Percentiles rank a stretch among this genome's conserved stretches.
Evolutionary conservation across 2,329 filamentous ascomycete species (phyloP).

Genomic region (Pseudogymnoascus sp.): DNA sequence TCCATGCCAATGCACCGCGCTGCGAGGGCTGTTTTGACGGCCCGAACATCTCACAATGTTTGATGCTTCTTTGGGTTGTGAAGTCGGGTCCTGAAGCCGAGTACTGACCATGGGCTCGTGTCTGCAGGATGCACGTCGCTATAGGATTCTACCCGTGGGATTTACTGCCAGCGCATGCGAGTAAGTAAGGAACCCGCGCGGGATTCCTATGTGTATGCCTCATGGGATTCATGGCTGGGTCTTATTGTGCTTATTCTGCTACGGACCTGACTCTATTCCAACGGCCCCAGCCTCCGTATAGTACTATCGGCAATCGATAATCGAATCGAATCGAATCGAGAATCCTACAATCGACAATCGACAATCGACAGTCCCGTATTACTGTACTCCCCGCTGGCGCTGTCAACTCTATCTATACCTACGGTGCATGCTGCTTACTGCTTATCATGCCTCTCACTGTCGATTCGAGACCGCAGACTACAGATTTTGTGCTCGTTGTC

Average conservation of each 20-base stretch:
- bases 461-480: neutral
- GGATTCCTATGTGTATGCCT: neutral
- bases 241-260: neutral
- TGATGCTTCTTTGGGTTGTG: neutral
- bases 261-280: neutral
- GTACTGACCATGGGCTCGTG: neutral
- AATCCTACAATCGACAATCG: neutral
- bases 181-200: neutral
- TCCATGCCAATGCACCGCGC: neutral
- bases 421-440: neutral
- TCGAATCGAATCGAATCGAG: neutral
- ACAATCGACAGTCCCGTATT: neutral
- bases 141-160: neutral
- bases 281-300: neutral
- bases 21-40: neutral
- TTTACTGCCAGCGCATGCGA: neutral
- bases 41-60: neutral
- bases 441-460: neutral
- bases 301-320: neutral
- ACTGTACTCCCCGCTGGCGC: neutral
- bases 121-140: neutral
- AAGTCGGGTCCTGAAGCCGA: neutral
- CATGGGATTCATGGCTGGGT: neutral
- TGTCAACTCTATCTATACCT: neutral
- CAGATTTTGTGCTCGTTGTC: neutral